These are phyloP conservation scores for Diaporthe sp. DNA, from an alignment of 2,329 filamentous ascomycete species.

Conservation along the genomic window DNA sequence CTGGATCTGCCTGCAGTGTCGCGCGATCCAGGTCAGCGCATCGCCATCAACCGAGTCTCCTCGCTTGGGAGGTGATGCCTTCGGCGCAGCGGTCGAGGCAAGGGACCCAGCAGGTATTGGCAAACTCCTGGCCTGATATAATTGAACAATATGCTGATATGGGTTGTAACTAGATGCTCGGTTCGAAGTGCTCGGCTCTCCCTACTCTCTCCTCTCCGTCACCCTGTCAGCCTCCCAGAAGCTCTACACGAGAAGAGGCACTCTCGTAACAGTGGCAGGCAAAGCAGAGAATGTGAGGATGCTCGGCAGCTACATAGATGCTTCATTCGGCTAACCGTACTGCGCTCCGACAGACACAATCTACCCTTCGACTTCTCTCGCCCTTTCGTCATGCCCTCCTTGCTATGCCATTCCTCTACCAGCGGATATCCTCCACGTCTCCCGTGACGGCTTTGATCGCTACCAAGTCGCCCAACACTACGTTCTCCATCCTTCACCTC, in stretches of 20 bases:
- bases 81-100: conserved; percentile 62
- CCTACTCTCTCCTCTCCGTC: conserved; percentile 94
- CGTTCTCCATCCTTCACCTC: conserved; percentile 88
- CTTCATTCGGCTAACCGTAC: conserved; percentile 24
- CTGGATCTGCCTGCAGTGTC: conserved; percentile 69
- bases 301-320: no score
- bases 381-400: conserved; percentile 84
- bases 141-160: not conserved
- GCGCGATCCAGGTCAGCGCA: conserved; percentile 74
- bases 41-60: conserved; percentile 70
- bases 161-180: conserved; percentile 78
- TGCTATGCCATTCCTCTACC: conserved; percentile 95
- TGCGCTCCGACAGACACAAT: conserved; percentile 77
- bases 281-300: conserved; percentile 86
- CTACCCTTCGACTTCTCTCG: conserved; percentile 88
- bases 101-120: conserved; percentile 66
- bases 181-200: conserved; percentile 93
- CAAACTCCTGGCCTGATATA: conserved; percentile 29
- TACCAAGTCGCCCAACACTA: conserved; percentile 87
- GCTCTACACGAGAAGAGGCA: conserved; percentile 92
- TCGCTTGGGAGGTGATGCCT: conserved; percentile 66
- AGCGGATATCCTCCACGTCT: conserved; percentile 87
- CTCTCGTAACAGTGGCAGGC: conserved; percentile 89
- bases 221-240: conserved; percentile 93
- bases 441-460: conserved; percentile 91